Percentiles rank a stretch among this genome's conserved stretches.
Evolutionary conservation across 2,329 filamentous ascomycete genomes (phyloP).

Genomic region (Exophiala xenobiotica): DNA sequence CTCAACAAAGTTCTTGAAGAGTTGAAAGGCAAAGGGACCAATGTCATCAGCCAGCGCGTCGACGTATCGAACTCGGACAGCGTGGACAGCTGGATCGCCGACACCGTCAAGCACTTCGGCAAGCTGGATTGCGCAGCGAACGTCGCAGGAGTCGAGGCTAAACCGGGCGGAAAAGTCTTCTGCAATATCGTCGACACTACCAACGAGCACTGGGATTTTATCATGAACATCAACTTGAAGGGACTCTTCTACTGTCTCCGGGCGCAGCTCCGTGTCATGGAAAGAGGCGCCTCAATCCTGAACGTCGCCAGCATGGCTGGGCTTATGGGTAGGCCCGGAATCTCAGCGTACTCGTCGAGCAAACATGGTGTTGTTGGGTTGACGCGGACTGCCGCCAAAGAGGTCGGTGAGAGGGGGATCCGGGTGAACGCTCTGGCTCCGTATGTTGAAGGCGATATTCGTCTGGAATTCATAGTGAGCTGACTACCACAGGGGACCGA

Average conservation of each 20-base stretch:
- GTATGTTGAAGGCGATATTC: background rate
- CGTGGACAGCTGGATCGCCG: constrained; percentile 25
- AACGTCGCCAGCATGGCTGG: constrained; percentile 46
- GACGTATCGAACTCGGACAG: constrained; percentile 18
- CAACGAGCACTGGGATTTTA: constrained; percentile 45
- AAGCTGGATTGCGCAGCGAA: constrained; percentile 29
- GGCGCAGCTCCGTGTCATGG: constrained; percentile 44
- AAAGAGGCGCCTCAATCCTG: constrained; percentile 39
- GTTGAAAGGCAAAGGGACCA: constrained; percentile 9
- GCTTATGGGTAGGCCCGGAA: constrained; percentile 37
- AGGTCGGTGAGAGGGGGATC: constrained; percentile 36
- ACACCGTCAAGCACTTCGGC: constrained; percentile 26
- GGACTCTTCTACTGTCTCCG: constrained; percentile 43
- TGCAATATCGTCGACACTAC: constrained; percentile 37
- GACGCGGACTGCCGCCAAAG: constrained; percentile 41
- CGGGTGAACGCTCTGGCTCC: constrained; percentile 41
- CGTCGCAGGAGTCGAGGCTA: constrained; percentile 35
- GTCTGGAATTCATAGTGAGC: background rate
- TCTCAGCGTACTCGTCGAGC: constrained; percentile 43
- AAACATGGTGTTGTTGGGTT: constrained; percentile 48
- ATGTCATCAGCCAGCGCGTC: constrained; percentile 15
- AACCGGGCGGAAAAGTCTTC: constrained; percentile 45
- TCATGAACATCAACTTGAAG: constrained; percentile 44
- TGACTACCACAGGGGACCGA: constrained; percentile 18
- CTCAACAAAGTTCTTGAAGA: constrained; percentile 32